Base-by-base conservation (phyloP, 164 flowering plant species). In the Annona squamosa region DNA sequence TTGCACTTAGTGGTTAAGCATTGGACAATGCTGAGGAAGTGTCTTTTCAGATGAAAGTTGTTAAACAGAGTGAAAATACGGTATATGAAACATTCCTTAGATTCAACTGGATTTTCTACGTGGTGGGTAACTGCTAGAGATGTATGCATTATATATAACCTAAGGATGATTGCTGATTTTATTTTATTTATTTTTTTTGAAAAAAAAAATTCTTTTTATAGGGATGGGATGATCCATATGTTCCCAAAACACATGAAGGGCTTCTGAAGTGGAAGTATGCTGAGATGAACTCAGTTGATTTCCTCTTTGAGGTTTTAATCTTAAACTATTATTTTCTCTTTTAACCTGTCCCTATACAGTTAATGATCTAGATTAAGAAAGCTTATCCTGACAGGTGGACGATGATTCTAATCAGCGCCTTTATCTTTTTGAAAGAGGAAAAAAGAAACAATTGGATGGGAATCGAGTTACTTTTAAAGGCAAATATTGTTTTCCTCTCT, bases 181-280 rank as follows among this genome's bases (percentile, higher is more conserved):
- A 18, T 63, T 63, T 61, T 1, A 0, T 26, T 26, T 26, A n/a
- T n/a, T 26, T 26, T 26, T 26, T 26, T 26, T 26, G 37, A 26
- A 26, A 26, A 26, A 26, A 26, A 26, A 26, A 52, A 52, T 64
- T 69, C 45, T 48, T 74, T 42, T 82, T 66, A 77, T 77, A 93
- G 99, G 97, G 98, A 46, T 96, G 99, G 99, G 99, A 92, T 79
- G 97, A 92, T 86, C 90, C 97, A 68, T 94, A 94, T 76, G 86
- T 88, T 74, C 89, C 97, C 17, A 89, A 92, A n/a, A 92, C 97
- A 0, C 97, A 94, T 79, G 91, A 91, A 78, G 97, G 98, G 57
- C 98, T 94, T 68, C 75, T 94, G 74, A 92, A 94, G 87, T 94
- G 98, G 98, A 94, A 94, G 76, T 94, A 92, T 77, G 83, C 95